Percentiles rank a stretch among this genome's conserved stretches.
Conservation (phyloP, 1,139 yeast genomes). For the Blastobotrys arbuscula region DNA sequence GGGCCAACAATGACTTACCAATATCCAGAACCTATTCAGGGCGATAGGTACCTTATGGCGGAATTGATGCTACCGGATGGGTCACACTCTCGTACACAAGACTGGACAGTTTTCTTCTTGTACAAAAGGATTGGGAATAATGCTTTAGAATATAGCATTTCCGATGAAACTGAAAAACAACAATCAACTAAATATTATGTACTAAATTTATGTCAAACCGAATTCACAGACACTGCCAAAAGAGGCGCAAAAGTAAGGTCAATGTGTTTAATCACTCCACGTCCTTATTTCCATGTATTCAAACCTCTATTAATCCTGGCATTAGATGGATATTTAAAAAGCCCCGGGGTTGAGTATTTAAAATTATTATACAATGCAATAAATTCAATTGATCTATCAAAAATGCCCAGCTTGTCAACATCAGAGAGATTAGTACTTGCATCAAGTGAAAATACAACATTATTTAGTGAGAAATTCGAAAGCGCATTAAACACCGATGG, state of each 20-base stretch:
- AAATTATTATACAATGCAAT: constrained; percentile 38
- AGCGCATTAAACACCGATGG: constrained; percentile 11
- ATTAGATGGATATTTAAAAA: constrained; percentile 40
- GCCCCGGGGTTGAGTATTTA: constrained; percentile 27
- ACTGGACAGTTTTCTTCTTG: constrained; percentile 53
- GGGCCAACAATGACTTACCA: constrained; percentile 54
- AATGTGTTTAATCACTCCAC: constrained; percentile 48
- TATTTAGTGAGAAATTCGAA: constrained; percentile 31
- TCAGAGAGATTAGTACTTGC: constrained; percentile 32
- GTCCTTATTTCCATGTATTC: constrained; percentile 51
- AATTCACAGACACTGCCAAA: constrained; percentile 41
- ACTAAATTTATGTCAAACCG: constrained; percentile 53
- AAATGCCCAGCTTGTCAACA: constrained; percentile 29
- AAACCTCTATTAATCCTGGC: constrained; percentile 53
- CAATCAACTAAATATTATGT: constrained; percentile 45
- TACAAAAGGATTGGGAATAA: constrained; percentile 34
- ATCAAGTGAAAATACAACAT: constrained; percentile 27
- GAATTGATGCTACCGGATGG: constrained; percentile 66
- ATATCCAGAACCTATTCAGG: constrained; percentile 47
- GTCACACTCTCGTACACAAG: constrained; percentile 55
- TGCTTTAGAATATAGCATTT: constrained; percentile 25
- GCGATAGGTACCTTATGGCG: constrained; percentile 40
- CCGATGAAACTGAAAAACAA: constrained; percentile 24
- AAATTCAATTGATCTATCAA: constrained; percentile 34
- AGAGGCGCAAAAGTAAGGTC: constrained; percentile 56